Conservation (phyloP, 805 yeast genomes). For the Starmerella stigmatis region DNA sequence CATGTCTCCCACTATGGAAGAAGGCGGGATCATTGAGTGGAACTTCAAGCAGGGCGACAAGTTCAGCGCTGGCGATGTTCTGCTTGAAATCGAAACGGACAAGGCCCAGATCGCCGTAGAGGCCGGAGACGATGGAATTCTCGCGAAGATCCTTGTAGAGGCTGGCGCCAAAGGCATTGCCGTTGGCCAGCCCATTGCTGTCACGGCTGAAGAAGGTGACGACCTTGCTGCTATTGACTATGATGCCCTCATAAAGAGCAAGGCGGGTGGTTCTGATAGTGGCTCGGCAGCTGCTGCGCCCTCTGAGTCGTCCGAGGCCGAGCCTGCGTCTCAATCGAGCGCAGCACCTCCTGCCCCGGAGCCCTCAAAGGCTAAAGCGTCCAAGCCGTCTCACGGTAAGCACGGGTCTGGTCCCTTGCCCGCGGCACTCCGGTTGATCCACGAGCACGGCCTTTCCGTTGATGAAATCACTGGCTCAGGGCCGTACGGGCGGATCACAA, state of each 20-base stretch:
- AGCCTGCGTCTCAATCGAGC: too few species aligned
- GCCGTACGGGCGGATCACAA: slow-evolving; percentile 73
- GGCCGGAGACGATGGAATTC: slow-evolving; percentile 83
- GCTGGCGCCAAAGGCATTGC: slow-evolving; percentile 72
- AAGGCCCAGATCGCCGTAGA: slow-evolving; percentile 97
- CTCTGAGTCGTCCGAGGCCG: too few species aligned
- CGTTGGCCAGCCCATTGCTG: slow-evolving; percentile 87
- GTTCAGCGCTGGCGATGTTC: slow-evolving; percentile 79
- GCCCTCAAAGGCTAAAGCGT: neutral
- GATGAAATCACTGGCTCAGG: slow-evolving; percentile 70
- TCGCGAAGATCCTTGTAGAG: slow-evolving; percentile 59
- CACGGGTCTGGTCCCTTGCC: slow-evolving; percentile 55
- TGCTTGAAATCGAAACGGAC: slow-evolving; percentile 96
- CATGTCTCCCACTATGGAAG: slow-evolving; percentile 97
- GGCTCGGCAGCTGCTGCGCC: slow-evolving; percentile 18
- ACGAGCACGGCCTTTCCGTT: slow-evolving; percentile 53
- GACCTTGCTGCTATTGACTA: slow-evolving; percentile 54
- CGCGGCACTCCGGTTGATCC: slow-evolving; percentile 50
- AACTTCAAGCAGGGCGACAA: slow-evolving; percentile 63
- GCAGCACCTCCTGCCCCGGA: slow-evolving; percentile 16
- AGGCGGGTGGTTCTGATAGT: slow-evolving; percentile 13
- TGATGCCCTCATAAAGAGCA: slow-evolving; percentile 37
- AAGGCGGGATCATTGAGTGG: slow-evolving; percentile 89
- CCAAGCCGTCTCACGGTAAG: slow-evolving; percentile 25
- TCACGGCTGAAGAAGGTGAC: slow-evolving; percentile 78